Conservation (phyloP, 177 flowering plant species). For the Vitis hybrid region DNA sequence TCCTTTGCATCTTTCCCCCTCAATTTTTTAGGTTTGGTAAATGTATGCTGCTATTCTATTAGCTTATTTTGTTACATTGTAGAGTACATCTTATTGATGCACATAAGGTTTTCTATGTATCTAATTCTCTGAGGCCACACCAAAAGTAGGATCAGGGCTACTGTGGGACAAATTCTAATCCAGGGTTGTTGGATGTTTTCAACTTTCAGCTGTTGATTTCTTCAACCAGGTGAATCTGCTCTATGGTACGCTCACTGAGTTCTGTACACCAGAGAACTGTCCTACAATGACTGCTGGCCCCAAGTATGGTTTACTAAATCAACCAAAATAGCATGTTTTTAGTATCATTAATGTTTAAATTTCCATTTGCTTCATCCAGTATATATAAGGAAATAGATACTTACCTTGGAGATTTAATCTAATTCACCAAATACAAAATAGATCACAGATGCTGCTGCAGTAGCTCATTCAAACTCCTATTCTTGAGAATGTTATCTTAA, state of each 20-base stretch:
- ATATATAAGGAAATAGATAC: no score
- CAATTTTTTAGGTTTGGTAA: no score
- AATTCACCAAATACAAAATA: no score
- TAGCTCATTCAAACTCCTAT: no score
- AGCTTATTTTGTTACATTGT: no score
- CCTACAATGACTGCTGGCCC: conserved; percentile 99
- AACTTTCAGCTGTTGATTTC: conserved; percentile 93
- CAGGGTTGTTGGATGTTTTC: conserved; percentile 16
- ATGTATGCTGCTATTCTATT: no score
- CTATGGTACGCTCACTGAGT: conserved; percentile 97
- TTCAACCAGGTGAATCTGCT: conserved; percentile 99
- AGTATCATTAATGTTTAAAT: neutral
- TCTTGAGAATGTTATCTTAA: no score
- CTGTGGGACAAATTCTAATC: neutral
- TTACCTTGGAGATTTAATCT: no score
- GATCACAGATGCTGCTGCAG: no score
- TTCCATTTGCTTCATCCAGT: neutral
- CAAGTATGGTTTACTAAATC: conserved; percentile 52
- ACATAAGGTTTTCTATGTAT: neutral
- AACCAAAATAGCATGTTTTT: neutral
- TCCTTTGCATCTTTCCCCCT: neutral
- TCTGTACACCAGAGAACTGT: conserved; percentile 94
- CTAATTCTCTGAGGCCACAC: neutral
- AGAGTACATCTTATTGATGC: no score
- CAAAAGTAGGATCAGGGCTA: no score